Evolutionary conservation across 2,329 filamentous ascomycete species (phyloP).

Genomic region (Byssoonygena ceratinophila): DNA sequence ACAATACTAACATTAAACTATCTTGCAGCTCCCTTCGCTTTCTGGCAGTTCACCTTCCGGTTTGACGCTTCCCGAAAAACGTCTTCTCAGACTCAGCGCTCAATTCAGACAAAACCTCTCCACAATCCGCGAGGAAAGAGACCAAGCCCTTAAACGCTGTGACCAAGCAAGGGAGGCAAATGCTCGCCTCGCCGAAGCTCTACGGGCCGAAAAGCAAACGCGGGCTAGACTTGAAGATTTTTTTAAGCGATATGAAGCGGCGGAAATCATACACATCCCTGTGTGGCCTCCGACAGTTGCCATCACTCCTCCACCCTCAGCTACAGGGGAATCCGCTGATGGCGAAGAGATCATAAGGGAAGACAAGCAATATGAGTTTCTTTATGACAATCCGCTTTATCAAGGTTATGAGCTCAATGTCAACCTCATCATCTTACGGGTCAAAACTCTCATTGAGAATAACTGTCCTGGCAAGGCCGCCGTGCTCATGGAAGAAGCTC

Average conservation of each 20-base stretch:
- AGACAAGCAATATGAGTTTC: not conserved
- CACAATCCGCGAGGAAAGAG: conserved; percentile 6
- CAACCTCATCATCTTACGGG: conserved; percentile 3
- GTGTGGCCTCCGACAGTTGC: not conserved
- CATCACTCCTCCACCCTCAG: conserved; percentile 1
- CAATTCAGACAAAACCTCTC: conserved; percentile 3
- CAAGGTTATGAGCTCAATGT: conserved; percentile 9
- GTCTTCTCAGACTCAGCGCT: not conserved
- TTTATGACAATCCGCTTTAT: conserved; percentile 12
- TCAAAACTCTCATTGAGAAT: not conserved
- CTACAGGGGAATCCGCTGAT: not conserved
- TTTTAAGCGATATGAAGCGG: not conserved
- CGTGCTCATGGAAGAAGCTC: conserved; percentile 6
- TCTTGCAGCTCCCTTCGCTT: not conserved
- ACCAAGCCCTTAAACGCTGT: conserved; percentile 6
- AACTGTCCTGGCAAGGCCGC: conserved; percentile 4
- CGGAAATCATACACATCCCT: conserved; percentile 1
- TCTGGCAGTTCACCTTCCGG: not conserved
- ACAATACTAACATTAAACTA: not conserved
- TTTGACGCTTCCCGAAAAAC: not conserved
- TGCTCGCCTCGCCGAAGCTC: not conserved
- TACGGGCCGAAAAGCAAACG: conserved; percentile 1
- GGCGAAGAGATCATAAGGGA: not conserved
- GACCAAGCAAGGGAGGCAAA: not conserved
- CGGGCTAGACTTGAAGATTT: not conserved